phyloP scores from a whole-genome alignment of 805 yeast species.

The Metschnikowia bowlesiae region DNA sequence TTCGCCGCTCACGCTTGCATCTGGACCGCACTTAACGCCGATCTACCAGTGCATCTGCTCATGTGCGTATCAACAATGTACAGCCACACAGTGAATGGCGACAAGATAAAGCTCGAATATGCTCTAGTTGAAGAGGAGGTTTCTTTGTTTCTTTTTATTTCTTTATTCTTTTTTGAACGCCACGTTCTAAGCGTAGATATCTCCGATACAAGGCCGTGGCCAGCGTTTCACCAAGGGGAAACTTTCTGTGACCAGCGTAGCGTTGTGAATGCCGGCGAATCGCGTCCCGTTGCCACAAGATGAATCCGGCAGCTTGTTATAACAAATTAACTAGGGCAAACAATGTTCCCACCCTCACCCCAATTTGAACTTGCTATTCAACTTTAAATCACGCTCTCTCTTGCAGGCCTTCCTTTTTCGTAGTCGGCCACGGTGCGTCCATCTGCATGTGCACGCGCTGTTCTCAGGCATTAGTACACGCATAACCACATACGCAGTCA shows the following conservation, averaged over 20 bases:
- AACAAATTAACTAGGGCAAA: not conserved
- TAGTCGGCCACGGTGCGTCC: not conserved
- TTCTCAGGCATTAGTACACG: not conserved
- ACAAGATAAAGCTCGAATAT: not conserved
- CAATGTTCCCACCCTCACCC: not conserved
- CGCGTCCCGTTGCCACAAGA: too few relatives aligned
- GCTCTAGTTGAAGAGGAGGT: not conserved
- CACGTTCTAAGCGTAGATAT: too few relatives aligned
- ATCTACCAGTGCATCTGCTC: not conserved
- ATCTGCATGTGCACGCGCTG: not conserved
- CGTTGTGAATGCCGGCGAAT: not conserved
- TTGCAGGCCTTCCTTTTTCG: not conserved
- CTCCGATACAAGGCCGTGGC: not conserved
- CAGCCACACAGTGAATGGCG: not conserved
- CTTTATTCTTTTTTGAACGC: too few relatives aligned
- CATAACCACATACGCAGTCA: slow-evolving; percentile 1
- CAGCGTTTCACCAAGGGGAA: not conserved
- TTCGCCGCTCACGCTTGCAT: not conserved
- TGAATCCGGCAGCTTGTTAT: not conserved
- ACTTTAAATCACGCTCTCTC: not conserved
- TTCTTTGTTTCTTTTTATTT: too few relatives aligned
- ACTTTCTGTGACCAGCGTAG: not conserved
- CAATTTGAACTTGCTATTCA: not conserved
- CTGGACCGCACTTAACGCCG: not conserved
- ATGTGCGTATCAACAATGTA: not conserved